These are phyloP conservation scores for Rhizopus arrhizus DNA, from an alignment of 371 early-diverging fungal genomes.

Conservation along the genomic window DNA sequence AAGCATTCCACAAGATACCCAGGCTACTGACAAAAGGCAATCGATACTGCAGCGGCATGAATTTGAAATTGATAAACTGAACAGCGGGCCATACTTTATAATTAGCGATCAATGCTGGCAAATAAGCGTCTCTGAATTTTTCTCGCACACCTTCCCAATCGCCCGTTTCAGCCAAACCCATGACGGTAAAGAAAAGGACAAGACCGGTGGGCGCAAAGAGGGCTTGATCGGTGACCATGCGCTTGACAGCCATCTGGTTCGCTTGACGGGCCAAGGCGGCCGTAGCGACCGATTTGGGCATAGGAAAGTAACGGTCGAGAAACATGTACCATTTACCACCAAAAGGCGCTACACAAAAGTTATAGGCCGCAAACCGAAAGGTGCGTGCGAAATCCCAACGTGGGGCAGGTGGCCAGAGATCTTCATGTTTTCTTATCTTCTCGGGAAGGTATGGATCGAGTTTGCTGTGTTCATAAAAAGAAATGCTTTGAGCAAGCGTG, in stretches of 20 bases:
- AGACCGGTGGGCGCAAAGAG: constrained; percentile 77
- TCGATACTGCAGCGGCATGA: constrained; percentile 72
- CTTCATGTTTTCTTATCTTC: constrained; percentile 27
- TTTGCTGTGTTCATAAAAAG: constrained; percentile 31
- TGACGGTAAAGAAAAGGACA: constrained; percentile 65
- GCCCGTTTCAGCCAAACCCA: constrained; percentile 67
- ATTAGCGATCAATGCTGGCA: constrained; percentile 72
- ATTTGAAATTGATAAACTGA: constrained; percentile 78
- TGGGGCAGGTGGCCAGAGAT: constrained; percentile 28
- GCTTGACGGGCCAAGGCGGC: constrained; percentile 19
- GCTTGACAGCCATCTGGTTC: constrained; percentile 40
- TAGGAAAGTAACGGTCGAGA: constrained; percentile 68
- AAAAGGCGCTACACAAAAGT: constrained; percentile 73
- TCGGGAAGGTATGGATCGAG: constrained; percentile 13
- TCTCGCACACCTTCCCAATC: constrained; percentile 58
- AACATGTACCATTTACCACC: constrained; percentile 75
- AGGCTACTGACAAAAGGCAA: constrained; percentile 76
- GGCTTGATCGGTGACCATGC: constrained; percentile 67
- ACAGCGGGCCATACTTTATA: constrained; percentile 83
- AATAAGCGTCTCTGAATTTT: constrained; percentile 62
- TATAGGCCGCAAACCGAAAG: constrained; percentile 71
- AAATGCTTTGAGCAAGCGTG: constrained; percentile 66
- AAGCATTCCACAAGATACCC: constrained; percentile 82
- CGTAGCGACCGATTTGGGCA: constrained; percentile 30
- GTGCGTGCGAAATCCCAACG: constrained; percentile 43